Conservation (phyloP, 805 yeast species). For the Starmerella kuoi region DNA sequence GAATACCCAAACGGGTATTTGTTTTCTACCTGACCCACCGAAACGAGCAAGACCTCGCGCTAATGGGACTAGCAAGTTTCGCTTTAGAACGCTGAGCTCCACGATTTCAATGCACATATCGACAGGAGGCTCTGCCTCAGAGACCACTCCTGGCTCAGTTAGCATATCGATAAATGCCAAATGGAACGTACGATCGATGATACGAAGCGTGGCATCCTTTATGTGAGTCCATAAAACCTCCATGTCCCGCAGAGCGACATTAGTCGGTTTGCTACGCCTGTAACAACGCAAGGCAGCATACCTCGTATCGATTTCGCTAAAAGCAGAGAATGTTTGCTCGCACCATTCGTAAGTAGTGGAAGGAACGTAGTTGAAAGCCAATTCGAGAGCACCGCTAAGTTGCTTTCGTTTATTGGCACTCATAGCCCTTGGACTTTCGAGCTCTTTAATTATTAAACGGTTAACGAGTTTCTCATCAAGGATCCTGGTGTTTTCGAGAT, state of each 20-base stretch:
- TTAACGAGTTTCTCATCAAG: neutral
- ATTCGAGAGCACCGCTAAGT: conserved; percentile 3
- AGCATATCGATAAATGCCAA: conserved; percentile 40
- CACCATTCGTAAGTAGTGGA: neutral
- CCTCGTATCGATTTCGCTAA: conserved; percentile 5
- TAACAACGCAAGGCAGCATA: conserved; percentile 11
- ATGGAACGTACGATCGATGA: conserved; percentile 57
- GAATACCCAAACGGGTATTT: conserved; percentile 36
- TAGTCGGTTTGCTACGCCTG: conserved; percentile 25
- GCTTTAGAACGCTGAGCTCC: conserved; percentile 39
- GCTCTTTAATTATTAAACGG: neutral
- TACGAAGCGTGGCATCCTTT: conserved; percentile 45
- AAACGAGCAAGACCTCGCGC: conserved; percentile 34
- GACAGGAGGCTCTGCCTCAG: conserved; percentile 22
- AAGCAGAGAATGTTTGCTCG: conserved; percentile 10
- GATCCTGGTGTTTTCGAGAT: neutral
- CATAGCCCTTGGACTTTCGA: conserved; percentile 3
- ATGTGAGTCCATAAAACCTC: conserved; percentile 45
- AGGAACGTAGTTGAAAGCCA: conserved; percentile 9
- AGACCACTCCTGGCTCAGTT: conserved; percentile 28
- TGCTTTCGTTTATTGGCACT: conserved; percentile 1
- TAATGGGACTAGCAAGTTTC: conserved; percentile 54
- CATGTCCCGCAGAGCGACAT: conserved; percentile 20
- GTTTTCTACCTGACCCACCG: neutral
- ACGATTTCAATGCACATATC: conserved; percentile 23